These are phyloP conservation scores for Lactifluus rugatus DNA, from an alignment of 768 basidiomycete genomes.

Conservation along the genomic window DNA sequence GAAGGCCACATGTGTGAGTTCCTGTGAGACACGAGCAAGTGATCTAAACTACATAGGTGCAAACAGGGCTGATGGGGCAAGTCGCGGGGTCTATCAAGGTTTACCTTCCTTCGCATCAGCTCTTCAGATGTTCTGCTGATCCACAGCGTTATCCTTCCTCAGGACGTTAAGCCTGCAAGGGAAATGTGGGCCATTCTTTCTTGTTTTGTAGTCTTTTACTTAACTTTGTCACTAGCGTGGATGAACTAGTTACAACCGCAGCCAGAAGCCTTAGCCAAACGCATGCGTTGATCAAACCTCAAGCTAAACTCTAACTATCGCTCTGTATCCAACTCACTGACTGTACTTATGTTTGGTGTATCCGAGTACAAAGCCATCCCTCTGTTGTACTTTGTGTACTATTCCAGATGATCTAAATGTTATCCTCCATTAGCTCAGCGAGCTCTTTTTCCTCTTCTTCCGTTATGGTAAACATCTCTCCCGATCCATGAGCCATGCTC, in stretches of 20 bases:
- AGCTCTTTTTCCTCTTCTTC: constrained; percentile 88
- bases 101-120: neutral
- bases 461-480: constrained; percentile 39
- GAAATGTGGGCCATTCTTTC: constrained; percentile 50
- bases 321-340: neutral
- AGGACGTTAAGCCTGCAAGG: constrained; percentile 80
- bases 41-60: neutral
- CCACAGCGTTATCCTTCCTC: neutral
- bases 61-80: constrained; percentile 66
- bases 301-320: constrained; percentile 40
- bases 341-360: neutral
- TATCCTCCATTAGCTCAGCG: constrained; percentile 58
- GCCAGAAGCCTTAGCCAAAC: constrained; percentile 44
- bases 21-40: neutral
- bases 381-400: neutral
- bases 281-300: constrained; percentile 32
- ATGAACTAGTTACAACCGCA: constrained; percentile 70
- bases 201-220: constrained; percentile 9
- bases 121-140: constrained; percentile 1
- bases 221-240: constrained; percentile 42
- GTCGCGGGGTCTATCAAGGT: constrained; percentile 61
- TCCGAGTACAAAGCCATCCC: neutral
- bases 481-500: neutral
- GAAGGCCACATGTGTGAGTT: constrained; percentile 51
- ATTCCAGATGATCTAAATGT: neutral